Percentiles rank a stretch among this genome's conserved stretches.
phyloP scores from a whole-genome alignment of 148 eudicot genomes.

The Camellia granthamiana region DNA sequence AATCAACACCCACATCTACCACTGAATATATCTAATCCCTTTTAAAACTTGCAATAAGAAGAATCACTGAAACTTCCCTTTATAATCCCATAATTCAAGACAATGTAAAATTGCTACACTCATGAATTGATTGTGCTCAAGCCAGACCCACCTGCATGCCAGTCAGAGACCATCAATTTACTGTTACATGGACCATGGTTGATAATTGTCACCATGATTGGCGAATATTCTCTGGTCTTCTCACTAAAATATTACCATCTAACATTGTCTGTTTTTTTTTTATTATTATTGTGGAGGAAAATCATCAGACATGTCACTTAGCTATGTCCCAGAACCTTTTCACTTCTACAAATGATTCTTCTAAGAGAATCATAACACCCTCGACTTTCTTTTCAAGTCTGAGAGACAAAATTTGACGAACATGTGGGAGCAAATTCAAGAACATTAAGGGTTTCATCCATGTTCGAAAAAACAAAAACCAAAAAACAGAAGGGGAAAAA shows the following conservation, averaged over 20 bases:
- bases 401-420: not conserved
- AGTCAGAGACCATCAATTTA: too few relatives aligned
- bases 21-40: too few relatives aligned
- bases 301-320: not conserved
- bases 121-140: too few relatives aligned
- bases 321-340: not conserved
- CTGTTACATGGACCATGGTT: too few relatives aligned
- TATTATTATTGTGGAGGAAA: not conserved
- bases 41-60: too few relatives aligned
- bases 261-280: not conserved
- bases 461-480: not conserved
- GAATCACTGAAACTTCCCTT: too few relatives aligned
- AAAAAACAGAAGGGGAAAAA: not conserved
- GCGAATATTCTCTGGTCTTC: not conserved
- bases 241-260: not conserved
- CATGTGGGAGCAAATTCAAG: not conserved
- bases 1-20: too few relatives aligned
- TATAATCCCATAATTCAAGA: too few relatives aligned
- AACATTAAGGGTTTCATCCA: not conserved
- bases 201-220: not conserved
- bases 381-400: not conserved
- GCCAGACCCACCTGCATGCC: too few relatives aligned
- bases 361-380: not conserved
- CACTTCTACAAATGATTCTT: not conserved
- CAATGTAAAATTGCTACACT: too few relatives aligned